Base-by-base conservation (phyloP, 163 green algal species). In the Chlamydomonas reinhardtii region DNA sequence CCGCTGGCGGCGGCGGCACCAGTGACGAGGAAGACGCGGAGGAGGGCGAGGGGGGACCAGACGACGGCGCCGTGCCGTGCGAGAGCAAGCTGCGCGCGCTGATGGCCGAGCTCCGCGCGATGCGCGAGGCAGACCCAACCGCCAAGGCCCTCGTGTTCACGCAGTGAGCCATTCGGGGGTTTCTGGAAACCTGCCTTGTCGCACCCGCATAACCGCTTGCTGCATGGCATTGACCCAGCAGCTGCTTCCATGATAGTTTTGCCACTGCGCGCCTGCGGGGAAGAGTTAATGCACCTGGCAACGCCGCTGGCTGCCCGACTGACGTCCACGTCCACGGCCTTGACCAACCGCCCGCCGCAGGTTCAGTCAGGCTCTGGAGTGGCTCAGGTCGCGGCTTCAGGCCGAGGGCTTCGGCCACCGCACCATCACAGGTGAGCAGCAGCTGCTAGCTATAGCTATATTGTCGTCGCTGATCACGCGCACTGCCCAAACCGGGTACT, bases 71-170 rank as follows among this genome's bases (percentile, higher is more conserved):
- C 52, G 73, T 83, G 15, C 25, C 66, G 20, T 91, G 73, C 29
- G 91, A 94, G 74, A 90, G 79, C 88, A 95, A 94, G 89, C 90
- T 96, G 75, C 79, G 78, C 27, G 83, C 86, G 65, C 86, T 95
- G 64, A 70, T 95, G 39, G 79, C 91, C 32, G 84, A 95, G 92
- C 88, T 97, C 84, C 61, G 69, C 14, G 84, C 85, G 16, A 97
- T 97, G 95, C 92, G 92, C 20, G 87, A 82, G 19, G 61, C 68
- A 9, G 92, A 97, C 83, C 73, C 89, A 39, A 83, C 69, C 37
- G 91, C 89, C 90, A 97, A 97, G 88, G 94, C 94, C 27, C 91
- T 97, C 35, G 89, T 97, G 24, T 97, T 97, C 91, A 94, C 76
- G 31, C 86, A 90, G 80, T 90, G 54, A 92, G 73, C 39, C n/a